These are phyloP conservation scores for Hemerocallis citrina DNA, from an alignment of 106 monocot species.

Conservation along the genomic window DNA sequence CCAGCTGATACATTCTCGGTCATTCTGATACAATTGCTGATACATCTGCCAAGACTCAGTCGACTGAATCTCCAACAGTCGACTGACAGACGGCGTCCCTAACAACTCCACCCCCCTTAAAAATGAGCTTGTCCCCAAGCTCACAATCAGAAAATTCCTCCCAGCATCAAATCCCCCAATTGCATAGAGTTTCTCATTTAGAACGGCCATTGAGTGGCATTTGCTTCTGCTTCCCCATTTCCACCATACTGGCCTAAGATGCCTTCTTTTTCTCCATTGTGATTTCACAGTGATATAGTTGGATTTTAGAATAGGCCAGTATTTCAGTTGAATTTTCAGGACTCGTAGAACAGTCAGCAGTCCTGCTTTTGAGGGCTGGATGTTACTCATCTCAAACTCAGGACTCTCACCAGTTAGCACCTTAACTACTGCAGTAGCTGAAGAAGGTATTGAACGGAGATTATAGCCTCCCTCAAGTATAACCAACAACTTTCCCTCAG, in stretches of 20 bases:
- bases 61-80: too few species aligned
- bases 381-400: slow-evolving; percentile 13
- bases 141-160: too few species aligned
- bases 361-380: slow-evolving; percentile 47
- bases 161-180: too few species aligned
- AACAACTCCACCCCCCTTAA: too few species aligned
- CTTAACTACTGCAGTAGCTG: slow-evolving; percentile 73
- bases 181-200: too few species aligned
- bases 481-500: slow-evolving; percentile 57
- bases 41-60: too few species aligned
- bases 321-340: slow-evolving; percentile 58
- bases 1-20: too few species aligned
- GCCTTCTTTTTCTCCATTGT: not conserved
- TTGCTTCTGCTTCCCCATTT: slow-evolving; percentile 11
- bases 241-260: slow-evolving; percentile 2
- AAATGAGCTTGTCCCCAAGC: too few species aligned
- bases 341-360: slow-evolving; percentile 63
- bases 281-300: slow-evolving; percentile 21
- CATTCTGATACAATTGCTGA: too few species aligned
- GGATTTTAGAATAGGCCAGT: slow-evolving; percentile 59
- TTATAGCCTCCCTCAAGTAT: slow-evolving; percentile 94
- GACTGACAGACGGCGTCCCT: too few species aligned
- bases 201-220: too few species aligned
- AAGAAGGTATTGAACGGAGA: slow-evolving; percentile 82
- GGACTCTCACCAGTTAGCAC: slow-evolving; percentile 72